Conservation (phyloP, 805 yeast species). For the Hanseniaspora hatyaiensis region DNA sequence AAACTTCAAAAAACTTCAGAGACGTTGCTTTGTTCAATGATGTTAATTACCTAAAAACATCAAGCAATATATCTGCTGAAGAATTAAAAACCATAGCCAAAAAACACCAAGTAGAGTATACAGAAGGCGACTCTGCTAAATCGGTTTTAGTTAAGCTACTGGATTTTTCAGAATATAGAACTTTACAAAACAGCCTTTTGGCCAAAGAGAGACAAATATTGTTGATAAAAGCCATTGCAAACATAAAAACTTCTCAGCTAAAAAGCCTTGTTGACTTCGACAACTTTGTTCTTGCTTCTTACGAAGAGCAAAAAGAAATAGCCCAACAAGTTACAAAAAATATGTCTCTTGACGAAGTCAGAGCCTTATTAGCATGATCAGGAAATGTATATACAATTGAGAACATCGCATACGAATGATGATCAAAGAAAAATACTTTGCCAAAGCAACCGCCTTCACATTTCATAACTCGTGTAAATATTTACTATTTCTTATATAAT, state of each 20-base stretch:
- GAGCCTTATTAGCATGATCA: background rate
- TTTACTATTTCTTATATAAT: too few species aligned
- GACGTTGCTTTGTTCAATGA: background rate
- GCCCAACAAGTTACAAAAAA: background rate
- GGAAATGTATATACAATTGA: too few species aligned
- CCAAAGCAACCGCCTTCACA: too few species aligned
- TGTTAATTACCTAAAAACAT: conserved; percentile 19
- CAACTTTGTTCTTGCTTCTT: background rate
- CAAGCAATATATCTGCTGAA: conserved; percentile 38
- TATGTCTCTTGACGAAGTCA: conserved; percentile 7
- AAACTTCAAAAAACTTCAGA: conserved; percentile 38
- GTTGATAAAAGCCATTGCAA: conserved; percentile 2
- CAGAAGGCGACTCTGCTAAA: conserved; percentile 14
- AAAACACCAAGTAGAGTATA: conserved; percentile 3
- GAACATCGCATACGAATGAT: too few species aligned
- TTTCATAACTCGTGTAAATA: too few species aligned
- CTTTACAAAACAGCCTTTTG: background rate
- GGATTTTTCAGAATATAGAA: background rate
- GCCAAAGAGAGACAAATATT: background rate
- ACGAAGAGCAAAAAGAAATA: background rate
- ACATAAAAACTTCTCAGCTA: conserved; percentile 1
- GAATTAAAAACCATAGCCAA: conserved; percentile 45
- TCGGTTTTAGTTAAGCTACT: background rate
- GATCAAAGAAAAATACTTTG: too few species aligned
- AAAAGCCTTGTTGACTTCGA: background rate